These are phyloP conservation scores for Calonectria multiphialidica DNA, from an alignment of 2,329 filamentous ascomycete species.

Conservation along the genomic window DNA sequence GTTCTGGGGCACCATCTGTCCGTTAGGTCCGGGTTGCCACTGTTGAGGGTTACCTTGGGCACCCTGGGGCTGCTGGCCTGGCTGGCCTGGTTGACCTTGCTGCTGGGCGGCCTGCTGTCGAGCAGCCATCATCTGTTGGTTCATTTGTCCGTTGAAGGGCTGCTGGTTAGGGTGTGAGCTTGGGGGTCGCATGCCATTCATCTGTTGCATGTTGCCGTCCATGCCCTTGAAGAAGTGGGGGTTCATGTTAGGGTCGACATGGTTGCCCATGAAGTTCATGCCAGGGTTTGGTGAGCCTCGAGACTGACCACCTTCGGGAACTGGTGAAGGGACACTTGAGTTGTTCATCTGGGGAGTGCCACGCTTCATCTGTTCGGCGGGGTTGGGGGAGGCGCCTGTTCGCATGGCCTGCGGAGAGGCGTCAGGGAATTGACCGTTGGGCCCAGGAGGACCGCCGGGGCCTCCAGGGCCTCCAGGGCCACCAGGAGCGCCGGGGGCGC, in stretches of 20 bases:
- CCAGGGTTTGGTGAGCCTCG: slow-evolving; percentile 73
- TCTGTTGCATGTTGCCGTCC: slow-evolving; percentile 68
- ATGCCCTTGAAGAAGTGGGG: slow-evolving; percentile 71
- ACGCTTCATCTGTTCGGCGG: slow-evolving; percentile 83
- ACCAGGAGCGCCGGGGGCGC: slow-evolving; percentile 65
- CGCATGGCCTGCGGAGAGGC: slow-evolving; percentile 78
- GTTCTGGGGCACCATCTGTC: slow-evolving; percentile 54
- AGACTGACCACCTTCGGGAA: slow-evolving; percentile 77
- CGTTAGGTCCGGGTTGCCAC: slow-evolving; percentile 57
- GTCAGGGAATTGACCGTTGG: slow-evolving; percentile 76
- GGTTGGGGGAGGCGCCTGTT: slow-evolving; percentile 80
- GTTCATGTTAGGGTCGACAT: slow-evolving; percentile 72
- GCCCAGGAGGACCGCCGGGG: slow-evolving; percentile 64
- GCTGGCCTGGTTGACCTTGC: slow-evolving; percentile 53
- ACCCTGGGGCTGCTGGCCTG: slow-evolving; percentile 45
- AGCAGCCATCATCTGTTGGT: slow-evolving; percentile 69
- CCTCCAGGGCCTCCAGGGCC: slow-evolving; percentile 65
- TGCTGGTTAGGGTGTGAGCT: slow-evolving; percentile 72
- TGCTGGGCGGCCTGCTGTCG: slow-evolving; percentile 54
- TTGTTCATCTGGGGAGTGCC: slow-evolving; percentile 80
- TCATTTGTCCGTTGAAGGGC: slow-evolving; percentile 70
- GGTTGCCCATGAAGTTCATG: slow-evolving; percentile 73
- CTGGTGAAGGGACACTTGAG: slow-evolving; percentile 76
- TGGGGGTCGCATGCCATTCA: slow-evolving; percentile 78
- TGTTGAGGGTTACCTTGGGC: slow-evolving; percentile 50